Evolutionary conservation across 495 filamentous ascomycete species (phyloP).

Genomic region (Xylaria venustula): DNA sequence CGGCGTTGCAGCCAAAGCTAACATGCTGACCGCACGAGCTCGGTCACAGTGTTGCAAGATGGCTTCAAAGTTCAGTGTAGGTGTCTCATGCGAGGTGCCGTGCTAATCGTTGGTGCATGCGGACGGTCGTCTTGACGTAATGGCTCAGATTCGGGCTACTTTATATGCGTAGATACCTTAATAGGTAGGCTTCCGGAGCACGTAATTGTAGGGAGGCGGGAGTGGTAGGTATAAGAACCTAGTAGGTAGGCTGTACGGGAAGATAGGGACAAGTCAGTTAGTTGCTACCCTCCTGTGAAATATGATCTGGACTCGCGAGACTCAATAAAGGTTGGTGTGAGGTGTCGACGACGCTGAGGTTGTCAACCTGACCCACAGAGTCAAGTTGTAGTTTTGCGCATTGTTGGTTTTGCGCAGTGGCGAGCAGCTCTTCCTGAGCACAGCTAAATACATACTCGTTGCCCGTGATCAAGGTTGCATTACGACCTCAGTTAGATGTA

Average conservation of each 20-base stretch:
- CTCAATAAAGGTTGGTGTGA: not conserved
- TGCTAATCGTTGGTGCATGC: not conserved
- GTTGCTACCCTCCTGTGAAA: too few species aligned
- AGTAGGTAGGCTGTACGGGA: too few species aligned
- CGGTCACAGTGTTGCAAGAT: too few species aligned
- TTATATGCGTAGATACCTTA: not conserved
- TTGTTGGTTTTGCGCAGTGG: slow-evolving; percentile 5
- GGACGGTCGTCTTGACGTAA: slow-evolving; percentile 10
- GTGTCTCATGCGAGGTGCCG: not conserved
- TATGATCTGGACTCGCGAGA: not conserved
- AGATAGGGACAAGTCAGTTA: too few species aligned
- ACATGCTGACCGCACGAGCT: slow-evolving; percentile 6
- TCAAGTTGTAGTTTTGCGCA: slow-evolving; percentile 4
- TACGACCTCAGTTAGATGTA: not conserved
- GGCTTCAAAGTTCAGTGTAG: not conserved
- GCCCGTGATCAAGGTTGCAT: not conserved
- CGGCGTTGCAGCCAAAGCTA: not conserved
- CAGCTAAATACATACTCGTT: too few species aligned
- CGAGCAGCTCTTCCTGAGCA: not conserved
- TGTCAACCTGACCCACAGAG: not conserved
- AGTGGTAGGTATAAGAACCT: too few species aligned
- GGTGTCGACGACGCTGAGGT: not conserved
- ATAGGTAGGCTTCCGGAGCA: not conserved
- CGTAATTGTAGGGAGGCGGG: too few species aligned
- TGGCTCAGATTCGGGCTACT: not conserved